phyloP scores from a whole-genome alignment of 495 filamentous ascomycete genomes.

The Barbatosphaeria neglecta region DNA sequence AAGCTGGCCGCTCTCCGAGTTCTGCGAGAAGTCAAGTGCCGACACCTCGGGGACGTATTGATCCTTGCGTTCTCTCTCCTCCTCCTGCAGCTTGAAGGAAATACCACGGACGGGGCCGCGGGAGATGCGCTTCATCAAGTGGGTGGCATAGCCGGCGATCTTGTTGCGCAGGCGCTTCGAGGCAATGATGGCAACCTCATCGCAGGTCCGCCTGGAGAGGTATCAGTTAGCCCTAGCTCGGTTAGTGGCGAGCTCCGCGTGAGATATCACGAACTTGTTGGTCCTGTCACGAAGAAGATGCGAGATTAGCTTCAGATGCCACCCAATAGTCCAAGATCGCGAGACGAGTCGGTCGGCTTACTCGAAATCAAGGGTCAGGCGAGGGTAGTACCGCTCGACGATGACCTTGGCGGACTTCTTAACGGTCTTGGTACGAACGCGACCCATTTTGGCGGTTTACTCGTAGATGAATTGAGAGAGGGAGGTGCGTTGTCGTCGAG shows the following conservation, averaged over 20 bases:
- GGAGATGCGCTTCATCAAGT: slow-evolving; percentile 97
- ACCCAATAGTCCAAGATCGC: neutral
- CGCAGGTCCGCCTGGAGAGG: slow-evolving; percentile 80
- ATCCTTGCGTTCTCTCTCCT: slow-evolving; percentile 99
- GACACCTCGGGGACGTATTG: slow-evolving; percentile 99
- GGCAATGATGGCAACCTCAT: slow-evolving; percentile 99
- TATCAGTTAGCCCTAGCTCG: no score
- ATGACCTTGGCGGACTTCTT: slow-evolving; percentile 99
- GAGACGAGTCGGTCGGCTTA: no score
- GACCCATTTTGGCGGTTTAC: slow-evolving; percentile 79
- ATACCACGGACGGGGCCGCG: slow-evolving; percentile 98
- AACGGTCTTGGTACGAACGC: slow-evolving; percentile 96
- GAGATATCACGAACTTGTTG: neutral
- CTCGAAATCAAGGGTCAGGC: slow-evolving; percentile 98
- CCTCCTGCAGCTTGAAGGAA: slow-evolving; percentile 99
- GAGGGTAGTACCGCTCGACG: slow-evolving; percentile 98
- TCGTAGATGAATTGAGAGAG: slow-evolving; percentile 8
- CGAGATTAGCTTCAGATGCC: neutral
- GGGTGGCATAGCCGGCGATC: slow-evolving; percentile 96
- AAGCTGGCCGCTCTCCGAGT: slow-evolving; percentile 78
- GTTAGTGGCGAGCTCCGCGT: no score
- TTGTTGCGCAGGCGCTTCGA: slow-evolving; percentile 98
- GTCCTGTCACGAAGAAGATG: neutral
- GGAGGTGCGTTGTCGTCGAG: slow-evolving; percentile 1
- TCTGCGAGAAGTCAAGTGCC: slow-evolving; percentile 91